phyloP scores from a whole-genome alignment of 495 filamentous ascomycete genomes.

The Podospora comata region DNA sequence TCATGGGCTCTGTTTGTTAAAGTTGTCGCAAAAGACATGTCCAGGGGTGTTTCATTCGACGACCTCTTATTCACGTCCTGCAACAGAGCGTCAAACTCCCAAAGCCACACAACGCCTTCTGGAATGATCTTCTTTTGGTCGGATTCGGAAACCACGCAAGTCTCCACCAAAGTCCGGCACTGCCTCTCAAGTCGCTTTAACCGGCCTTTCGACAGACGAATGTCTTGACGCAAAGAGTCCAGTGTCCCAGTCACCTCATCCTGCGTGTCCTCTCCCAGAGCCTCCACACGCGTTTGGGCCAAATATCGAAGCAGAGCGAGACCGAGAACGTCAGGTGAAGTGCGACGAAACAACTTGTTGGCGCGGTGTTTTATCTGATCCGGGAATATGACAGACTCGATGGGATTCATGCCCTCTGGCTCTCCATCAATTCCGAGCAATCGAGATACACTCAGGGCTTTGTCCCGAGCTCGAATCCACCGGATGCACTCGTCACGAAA shows the following conservation, averaged over 20 bases:
- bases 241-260: not conserved
- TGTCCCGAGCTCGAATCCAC: not conserved
- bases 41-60: not conserved
- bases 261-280: not conserved
- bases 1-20: not conserved
- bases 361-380: not conserved
- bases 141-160: not conserved
- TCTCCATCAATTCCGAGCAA: not conserved
- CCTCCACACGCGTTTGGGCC: not conserved
- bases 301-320: conserved; percentile 11
- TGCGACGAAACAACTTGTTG: not conserved
- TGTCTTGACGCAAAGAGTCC: not conserved
- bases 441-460: not conserved
- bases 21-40: not conserved
- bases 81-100: not conserved
- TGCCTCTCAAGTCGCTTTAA: not conserved
- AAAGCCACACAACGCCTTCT: not conserved
- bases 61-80: not conserved
- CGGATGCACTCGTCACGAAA: conserved; percentile 9
- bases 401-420: not conserved
- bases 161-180: not conserved
- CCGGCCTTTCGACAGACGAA: not conserved
- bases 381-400: not conserved
- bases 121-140: not conserved
- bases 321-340: not conserved